Conservation (phyloP, 345 rosid species). For the Leavenworthia alabamica region DNA sequence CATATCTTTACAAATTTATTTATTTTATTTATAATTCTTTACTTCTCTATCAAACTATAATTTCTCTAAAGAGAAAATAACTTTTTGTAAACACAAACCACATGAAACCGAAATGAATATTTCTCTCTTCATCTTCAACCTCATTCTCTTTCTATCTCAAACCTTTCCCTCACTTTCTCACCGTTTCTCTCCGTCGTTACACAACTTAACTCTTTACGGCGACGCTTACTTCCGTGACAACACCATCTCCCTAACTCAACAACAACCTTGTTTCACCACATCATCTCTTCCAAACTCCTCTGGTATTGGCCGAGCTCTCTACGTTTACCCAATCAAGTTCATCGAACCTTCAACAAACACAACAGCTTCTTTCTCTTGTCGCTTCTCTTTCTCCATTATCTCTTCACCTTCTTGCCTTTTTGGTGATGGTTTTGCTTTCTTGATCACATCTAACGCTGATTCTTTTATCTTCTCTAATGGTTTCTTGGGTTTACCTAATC, state of each 20-base stretch:
- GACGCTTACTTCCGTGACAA: constrained; percentile 48
- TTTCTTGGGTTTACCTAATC: constrained; percentile 59
- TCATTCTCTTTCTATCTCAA: constrained; percentile 29
- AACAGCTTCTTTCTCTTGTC: constrained; percentile 55
- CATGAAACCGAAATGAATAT: constrained; percentile 13
- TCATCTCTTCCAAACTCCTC: constrained; percentile 30
- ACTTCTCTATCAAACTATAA: not conserved
- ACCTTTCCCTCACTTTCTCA: constrained; percentile 27
- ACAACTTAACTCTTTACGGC: constrained; percentile 61
- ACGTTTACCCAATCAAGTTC: constrained; percentile 50
- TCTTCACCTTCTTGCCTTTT: constrained; percentile 50
- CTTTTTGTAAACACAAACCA: not conserved
- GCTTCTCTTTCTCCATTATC: constrained; percentile 60
- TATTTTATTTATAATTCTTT: not conserved
- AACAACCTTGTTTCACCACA: constrained; percentile 34
- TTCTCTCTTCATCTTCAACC: constrained; percentile 30
- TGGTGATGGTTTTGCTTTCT: constrained; percentile 77
- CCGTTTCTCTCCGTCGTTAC: constrained; percentile 31
- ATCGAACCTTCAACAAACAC: constrained; percentile 43
- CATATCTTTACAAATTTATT: not conserved
- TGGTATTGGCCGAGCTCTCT: constrained; percentile 54
- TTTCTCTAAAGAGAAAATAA: not conserved
- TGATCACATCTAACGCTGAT: constrained; percentile 62
- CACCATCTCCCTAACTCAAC: constrained; percentile 62
- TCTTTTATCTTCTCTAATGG: constrained; percentile 59